Percentiles rank a stretch among this genome's conserved stretches.
These are phyloP conservation scores for Tulasnella sp. DNA, from an alignment of 768 basidiomycete species.

Conservation along the genomic window DNA sequence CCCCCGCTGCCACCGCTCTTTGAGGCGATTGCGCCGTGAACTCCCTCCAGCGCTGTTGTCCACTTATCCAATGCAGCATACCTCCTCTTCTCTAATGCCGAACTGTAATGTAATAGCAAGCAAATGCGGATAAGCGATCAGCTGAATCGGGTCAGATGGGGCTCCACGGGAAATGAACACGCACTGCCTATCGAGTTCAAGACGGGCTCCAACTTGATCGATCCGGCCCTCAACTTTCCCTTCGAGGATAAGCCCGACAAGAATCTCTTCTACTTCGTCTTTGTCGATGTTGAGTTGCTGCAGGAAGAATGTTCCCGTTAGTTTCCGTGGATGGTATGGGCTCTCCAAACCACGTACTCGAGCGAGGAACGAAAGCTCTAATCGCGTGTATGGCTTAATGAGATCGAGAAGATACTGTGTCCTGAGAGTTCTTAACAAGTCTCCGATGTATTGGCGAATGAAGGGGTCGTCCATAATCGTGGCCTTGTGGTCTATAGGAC, in stretches of 20 bases:
- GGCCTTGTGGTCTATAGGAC: conserved; percentile 69
- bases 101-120: conserved; percentile 45
- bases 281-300: conserved; percentile 95
- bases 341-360: conserved; percentile 51
- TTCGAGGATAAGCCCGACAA: conserved; percentile 90
- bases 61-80: conserved; percentile 77
- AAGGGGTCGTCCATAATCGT: conserved; percentile 97
- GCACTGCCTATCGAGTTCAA: conserved; percentile 86
- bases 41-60: conserved; percentile 72
- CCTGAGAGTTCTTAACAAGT: conserved; percentile 86
- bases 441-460: conserved; percentile 93
- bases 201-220: conserved; percentile 90
- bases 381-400: conserved; percentile 93
- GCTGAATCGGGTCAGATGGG: not conserved
- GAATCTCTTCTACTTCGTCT: conserved; percentile 87
- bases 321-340: not conserved
- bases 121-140: not conserved
- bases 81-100: conserved; percentile 82
- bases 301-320: not conserved
- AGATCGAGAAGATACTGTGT: conserved; percentile 97
- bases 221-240: conserved; percentile 96
- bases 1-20: conserved; percentile 44
- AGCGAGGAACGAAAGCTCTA: conserved; percentile 90
- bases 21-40: conserved; percentile 69
- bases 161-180: conserved; percentile 36